Evolutionary conservation across 2,329 filamentous ascomycete species (phyloP), one percentile per base, ranked within the genome.

Genomic region (Triangularia verruculosa): DNA sequence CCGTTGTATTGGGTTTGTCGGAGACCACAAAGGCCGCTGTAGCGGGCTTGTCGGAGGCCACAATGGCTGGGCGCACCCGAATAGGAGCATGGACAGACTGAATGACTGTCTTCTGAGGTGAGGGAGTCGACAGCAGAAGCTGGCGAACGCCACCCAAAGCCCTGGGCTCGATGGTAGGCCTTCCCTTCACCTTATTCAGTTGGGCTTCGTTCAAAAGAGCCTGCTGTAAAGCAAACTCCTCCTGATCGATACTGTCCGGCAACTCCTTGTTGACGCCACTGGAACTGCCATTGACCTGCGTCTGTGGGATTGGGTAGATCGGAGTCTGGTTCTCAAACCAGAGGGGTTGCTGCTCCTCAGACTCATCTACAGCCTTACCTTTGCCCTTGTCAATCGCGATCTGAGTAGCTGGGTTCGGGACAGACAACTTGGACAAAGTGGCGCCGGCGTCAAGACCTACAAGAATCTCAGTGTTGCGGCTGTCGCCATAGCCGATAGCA

Each of bases 401-500:
- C 9, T n/a, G 39, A 47, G 39, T 6, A 47, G 11, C 39, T 20
- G 39, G 39, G 39, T 17, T 47, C 39, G 17, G 39, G 39, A 12
- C n/a, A 47, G 13, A 47, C 7, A 47, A n/a, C n/a, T 47, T 20
- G 39, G n/a, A 17, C 6, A 17, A 47, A 5, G 39, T 5, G n/a
- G n/a, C 20, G n/a, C n/a, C 4, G n/a, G 39, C 8, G n/a, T 47
- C 39, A 20, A 12, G 8, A n/a, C n/a, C 39, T 20, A n/a, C 39
- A 2, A 20, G 39, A 12, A 47, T 47, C 20, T 47, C 5, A 6
- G n/a, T 20, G 39, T 47, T 47, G 11, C 39, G 39, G 17, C 54
- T 51, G 15, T 61, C 58, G n/a, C 27, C 54, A n/a, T 64, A 27
- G 1, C 57, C 62, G 25, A 69, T 57, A n/a, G 64, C 56, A n/a